Conservation (phyloP, 208 protist genomes). For the Endotrypanum monterogeii region DNA sequence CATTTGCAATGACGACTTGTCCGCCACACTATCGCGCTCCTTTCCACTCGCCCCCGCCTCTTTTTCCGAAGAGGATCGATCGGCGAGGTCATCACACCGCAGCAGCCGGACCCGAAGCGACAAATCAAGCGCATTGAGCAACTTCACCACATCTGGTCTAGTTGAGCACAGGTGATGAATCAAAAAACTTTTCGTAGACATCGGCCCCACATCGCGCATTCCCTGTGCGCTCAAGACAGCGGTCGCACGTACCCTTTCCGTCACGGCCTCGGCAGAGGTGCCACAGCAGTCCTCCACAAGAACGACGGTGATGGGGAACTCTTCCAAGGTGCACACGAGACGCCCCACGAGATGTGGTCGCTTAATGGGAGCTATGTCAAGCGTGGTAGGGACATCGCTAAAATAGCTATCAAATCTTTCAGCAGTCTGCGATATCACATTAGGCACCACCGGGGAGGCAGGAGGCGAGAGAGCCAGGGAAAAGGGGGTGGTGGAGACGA, state of each 20-base stretch:
- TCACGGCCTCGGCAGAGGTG: slow-evolving; percentile 16
- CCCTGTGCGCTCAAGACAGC: slow-evolving; percentile 7
- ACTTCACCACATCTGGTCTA: slow-evolving; percentile 1
- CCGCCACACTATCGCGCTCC: background rate
- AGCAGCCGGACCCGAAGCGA: slow-evolving; percentile 19
- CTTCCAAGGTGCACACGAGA: slow-evolving; percentile 21
- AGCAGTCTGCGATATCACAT: background rate
- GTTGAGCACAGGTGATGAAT: slow-evolving; percentile 16
- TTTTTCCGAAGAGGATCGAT: background rate
- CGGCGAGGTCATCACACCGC: background rate
- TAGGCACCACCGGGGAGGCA: background rate
- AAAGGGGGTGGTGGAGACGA: background rate
- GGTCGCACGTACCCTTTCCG: slow-evolving; percentile 6
- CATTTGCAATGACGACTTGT: background rate
- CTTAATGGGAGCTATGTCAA: slow-evolving; percentile 27
- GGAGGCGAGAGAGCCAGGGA: background rate
- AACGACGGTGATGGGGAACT: slow-evolving; percentile 13
- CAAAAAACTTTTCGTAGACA: slow-evolving; percentile 10
- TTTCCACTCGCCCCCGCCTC: background rate
- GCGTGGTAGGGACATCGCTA: slow-evolving; percentile 19
- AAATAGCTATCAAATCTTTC: slow-evolving; percentile 10
- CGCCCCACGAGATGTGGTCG: slow-evolving; percentile 27
- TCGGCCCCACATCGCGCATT: background rate
- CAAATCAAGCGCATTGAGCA: slow-evolving; percentile 19
- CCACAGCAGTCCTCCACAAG: slow-evolving; percentile 26